A percentile compares a stretch with the other conserved stretches of the same genome.
These are phyloP conservation scores for Patellifolia procumbens DNA, from an alignment of 179 eudicot genomes.

Conservation along the genomic window DNA sequence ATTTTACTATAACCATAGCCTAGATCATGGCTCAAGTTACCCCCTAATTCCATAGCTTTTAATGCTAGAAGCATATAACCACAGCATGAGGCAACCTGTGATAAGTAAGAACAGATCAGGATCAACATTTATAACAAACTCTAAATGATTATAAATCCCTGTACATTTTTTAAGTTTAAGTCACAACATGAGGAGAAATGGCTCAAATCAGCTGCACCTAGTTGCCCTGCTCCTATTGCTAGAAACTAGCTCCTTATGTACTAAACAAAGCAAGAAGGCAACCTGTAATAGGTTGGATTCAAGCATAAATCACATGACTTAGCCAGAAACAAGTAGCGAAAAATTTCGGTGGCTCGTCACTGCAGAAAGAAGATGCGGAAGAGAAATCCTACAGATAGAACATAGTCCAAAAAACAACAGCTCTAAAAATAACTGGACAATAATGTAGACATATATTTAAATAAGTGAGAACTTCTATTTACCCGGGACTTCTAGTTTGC, in stretches of 20 bases:
- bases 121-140: neutral
- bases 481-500: constrained; percentile 80
- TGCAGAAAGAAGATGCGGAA: neutral
- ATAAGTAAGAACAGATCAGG: neutral
- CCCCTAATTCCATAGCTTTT: neutral
- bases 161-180: neutral
- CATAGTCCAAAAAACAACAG: too few species aligned
- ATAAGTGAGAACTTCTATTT: constrained; percentile 1
- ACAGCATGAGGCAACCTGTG: neutral
- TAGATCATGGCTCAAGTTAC: too few species aligned
- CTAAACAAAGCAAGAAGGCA: neutral
- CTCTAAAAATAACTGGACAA: neutral
- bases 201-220: neutral
- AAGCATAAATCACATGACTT: neutral
- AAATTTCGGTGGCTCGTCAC: neutral
- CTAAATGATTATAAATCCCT: neutral
- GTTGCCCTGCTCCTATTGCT: neutral
- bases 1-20: neutral
- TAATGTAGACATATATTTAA: neutral
- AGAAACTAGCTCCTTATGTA: neutral
- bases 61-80: neutral
- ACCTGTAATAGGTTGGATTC: neutral
- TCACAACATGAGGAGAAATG: neutral
- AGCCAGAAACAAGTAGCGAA: neutral
- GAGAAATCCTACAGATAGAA: too few species aligned